These are phyloP conservation scores for Fusarium udum DNA, from an alignment of 2,329 filamentous ascomycete genomes.

Conservation along the genomic window DNA sequence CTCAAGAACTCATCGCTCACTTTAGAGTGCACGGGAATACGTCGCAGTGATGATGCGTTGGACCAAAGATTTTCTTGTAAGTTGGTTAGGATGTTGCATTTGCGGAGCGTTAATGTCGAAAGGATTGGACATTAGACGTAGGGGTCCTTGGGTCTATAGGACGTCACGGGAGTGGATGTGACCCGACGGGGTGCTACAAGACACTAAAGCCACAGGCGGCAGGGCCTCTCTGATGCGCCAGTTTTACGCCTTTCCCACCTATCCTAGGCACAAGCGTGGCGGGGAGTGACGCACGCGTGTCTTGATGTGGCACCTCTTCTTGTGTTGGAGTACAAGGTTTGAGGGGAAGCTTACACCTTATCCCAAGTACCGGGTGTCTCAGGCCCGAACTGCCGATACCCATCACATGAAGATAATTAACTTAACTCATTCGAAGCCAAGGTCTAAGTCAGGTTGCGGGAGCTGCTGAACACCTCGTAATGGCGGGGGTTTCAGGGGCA, in stretches of 20 bases:
- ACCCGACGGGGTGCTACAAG: constrained; percentile 17
- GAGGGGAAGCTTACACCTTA: constrained; percentile 8
- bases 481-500: constrained; percentile 32
- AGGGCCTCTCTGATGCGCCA: neutral
- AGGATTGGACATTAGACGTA: constrained; percentile 29
- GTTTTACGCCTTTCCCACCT: constrained; percentile 31
- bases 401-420: constrained; percentile 35
- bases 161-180: constrained; percentile 28
- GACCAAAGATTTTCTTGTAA: constrained; percentile 9
- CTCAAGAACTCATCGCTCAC: constrained; percentile 37
- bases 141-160: constrained; percentile 16
- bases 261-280: constrained; percentile 29
- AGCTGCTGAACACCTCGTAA: constrained; percentile 18
- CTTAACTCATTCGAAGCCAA: constrained; percentile 9
- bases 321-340: constrained; percentile 21
- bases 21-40: constrained; percentile 1
- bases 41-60: constrained; percentile 12
- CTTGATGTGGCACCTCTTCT: constrained; percentile 20
- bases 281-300: constrained; percentile 36
- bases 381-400: constrained; percentile 22
- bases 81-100: constrained; percentile 27
- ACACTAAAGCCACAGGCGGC: constrained; percentile 25
- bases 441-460: constrained; percentile 10
- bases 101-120: constrained; percentile 18
- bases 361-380: constrained; percentile 23